Base-by-base conservation (phyloP, 495 filamentous ascomycete species). In the Polyplosphaeria fusca region DNA sequence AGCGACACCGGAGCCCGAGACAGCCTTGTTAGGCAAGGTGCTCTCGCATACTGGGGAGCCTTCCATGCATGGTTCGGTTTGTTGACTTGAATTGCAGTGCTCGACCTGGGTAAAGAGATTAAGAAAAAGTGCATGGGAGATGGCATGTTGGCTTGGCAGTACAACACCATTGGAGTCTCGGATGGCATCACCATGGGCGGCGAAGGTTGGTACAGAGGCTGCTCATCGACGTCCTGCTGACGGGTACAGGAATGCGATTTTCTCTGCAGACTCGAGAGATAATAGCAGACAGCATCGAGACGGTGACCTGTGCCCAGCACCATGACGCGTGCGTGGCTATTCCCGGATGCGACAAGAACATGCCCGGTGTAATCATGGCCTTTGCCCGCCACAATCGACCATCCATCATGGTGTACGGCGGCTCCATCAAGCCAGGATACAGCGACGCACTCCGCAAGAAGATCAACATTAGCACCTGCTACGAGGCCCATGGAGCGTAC, bases 321-420 rank as follows among this genome's bases (percentile, higher is more conserved):
- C 90, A 98, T 69, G 93, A 98, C 62, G 93, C 93, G 50, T 94
- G 91, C 67, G 91, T 98, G 64, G 82, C 88, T 22, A 92, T 98
- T 59, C 91, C 93, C 1, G 93, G 93, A 9, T 98, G 93, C 67
- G 93, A 98, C 71, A 98, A 98, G 77, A 98, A 98, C 64, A 98
- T 98, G 93, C 93, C 93, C 1, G 93, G 93, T 55, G 78, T 77
- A 30, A 73, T 89, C n/a, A 88, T 89, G 84, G 86, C 80, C 40
- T 86, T 89, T 71, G 89, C 90, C 12, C 81, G 93, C 37, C 90
- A 96, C 71, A 96, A 98, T 73, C 82, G 92, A 14, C 93, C 93
- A 4, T 85, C 83, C 0, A 74, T 88, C 58, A 87, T 87, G 83
- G 80, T 88, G 35, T 98, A 96, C 68, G 93, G 93, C 26, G 93